Base-by-base conservation (phyloP, 345 rosid genomes). In the Aegle marmelos region DNA sequence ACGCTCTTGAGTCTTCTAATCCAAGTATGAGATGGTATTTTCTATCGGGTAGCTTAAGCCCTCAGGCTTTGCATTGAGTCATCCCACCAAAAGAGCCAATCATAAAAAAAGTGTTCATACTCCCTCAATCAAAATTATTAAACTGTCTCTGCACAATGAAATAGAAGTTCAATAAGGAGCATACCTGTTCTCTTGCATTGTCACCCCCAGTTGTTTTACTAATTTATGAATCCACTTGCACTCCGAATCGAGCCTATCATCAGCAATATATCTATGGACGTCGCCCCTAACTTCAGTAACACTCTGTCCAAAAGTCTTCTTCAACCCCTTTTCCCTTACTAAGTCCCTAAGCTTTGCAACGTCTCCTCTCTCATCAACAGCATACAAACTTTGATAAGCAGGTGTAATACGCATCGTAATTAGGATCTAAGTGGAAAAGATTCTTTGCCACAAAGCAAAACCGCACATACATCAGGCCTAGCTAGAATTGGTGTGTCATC, bases 351-450 rank as follows among this genome's bases (percentile, higher is more conserved):
- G 16, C 68, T 82, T 81, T 45, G 81, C 88, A 74, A 84, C 70
- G 25, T 81, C 78, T 27, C 79, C 79, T 93, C 93, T 86, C 28
- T 87, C 87, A 4, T 84, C 81, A 41, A 80, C 79, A 64, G 88
- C 93, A 81, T 91, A 91, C 59, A 89, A 81, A 73, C n/a, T 86
- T 87, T n/a, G 91, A 91, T 54, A 89, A 80, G 66, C 88, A 28
- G 62, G 89, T 73, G 53, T 87, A 83, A 66, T 88, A 88, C 56
- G 91, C 91, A 33, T 86, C 88, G 84, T 89, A 87, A 28, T 87
- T 85, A n/a, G 84, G 67, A 56, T 89, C 90, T 79, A 88, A 54
- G 53, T 79, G 76, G 59, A 87, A 82, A 54, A 89, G 88, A 78
- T 82, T 83, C 70, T 81, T 78, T 17, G 88, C 88, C 5, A 84